phyloP scores from a whole-genome alignment of 1,284 basidiomycete species.

The Pholiota adiposa region DNA sequence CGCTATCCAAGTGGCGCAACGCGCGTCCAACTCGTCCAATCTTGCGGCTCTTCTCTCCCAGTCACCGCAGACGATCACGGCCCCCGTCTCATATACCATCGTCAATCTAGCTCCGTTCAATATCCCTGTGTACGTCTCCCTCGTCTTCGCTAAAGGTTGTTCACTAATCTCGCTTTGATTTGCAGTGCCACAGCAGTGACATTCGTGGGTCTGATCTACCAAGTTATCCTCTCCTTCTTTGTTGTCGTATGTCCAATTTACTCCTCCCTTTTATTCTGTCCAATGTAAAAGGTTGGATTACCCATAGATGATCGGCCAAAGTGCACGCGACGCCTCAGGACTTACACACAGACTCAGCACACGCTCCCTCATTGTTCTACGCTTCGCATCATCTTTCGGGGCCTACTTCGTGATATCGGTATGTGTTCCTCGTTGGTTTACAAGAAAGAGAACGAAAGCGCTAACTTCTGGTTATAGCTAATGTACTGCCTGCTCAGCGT shows the following conservation, averaged over 20 bases:
- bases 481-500: slow-evolving; percentile 67
- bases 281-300: neutral
- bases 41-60: slow-evolving; percentile 48
- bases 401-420: slow-evolving; percentile 68
- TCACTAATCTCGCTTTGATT: too few relatives aligned
- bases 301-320: slow-evolving; percentile 29
- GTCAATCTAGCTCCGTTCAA: slow-evolving; percentile 37
- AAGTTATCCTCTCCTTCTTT: slow-evolving; percentile 59
- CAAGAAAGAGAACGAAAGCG: too few relatives aligned
- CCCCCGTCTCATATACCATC: slow-evolving; percentile 33
- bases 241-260: slow-evolving; percentile 36
- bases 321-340: slow-evolving; percentile 43
- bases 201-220: slow-evolving; percentile 80
- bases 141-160: too few relatives aligned
- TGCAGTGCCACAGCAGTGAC: slow-evolving; percentile 64
- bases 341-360: slow-evolving; percentile 54
- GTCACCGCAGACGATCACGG: slow-evolving; percentile 37
- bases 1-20: slow-evolving; percentile 37
- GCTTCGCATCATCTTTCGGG: slow-evolving; percentile 54
- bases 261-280: neutral
- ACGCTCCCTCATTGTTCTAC: slow-evolving; percentile 54
- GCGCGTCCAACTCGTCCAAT: slow-evolving; percentile 36
- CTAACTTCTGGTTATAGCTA: slow-evolving; percentile 35
- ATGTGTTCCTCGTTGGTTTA: too few relatives aligned
- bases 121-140: slow-evolving; percentile 33